Evolutionary conservation across 148 eudicot genomes (phyloP).

Genomic region (Cornus florida): DNA sequence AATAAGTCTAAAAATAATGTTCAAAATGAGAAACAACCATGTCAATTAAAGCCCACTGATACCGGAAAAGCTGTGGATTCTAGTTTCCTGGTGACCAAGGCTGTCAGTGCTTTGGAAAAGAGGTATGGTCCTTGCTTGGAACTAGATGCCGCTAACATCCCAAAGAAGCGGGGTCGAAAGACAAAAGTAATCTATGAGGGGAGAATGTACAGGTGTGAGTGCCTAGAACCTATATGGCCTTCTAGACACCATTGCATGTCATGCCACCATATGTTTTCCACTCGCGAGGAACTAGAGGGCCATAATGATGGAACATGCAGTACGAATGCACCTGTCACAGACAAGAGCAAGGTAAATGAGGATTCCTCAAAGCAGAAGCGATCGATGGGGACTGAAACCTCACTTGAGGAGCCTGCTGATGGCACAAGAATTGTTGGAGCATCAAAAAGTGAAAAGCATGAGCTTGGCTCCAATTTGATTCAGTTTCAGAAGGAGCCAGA

Average conservation of each 20-base stretch:
- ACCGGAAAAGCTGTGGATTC: slow-evolving; percentile 9
- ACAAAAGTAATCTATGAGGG: slow-evolving; percentile 16
- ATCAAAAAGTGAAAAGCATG: slow-evolving; percentile 20
- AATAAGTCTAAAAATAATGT: slow-evolving; percentile 15
- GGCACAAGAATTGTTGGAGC: slow-evolving; percentile 8
- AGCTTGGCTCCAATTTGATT: slow-evolving; percentile 3
- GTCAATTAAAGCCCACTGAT: slow-evolving; percentile 4
- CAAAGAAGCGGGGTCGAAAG: slow-evolving; percentile 18
- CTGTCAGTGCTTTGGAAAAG: slow-evolving; percentile 33
- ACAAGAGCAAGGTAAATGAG: slow-evolving; percentile 19
- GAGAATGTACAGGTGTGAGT: slow-evolving; percentile 38
- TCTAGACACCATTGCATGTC: slow-evolving; percentile 41
- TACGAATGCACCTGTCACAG: slow-evolving; percentile 4
- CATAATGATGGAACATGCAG: slow-evolving; percentile 37
- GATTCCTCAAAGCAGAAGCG: slow-evolving; percentile 28
- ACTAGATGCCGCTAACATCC: slow-evolving; percentile 8
- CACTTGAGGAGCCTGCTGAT: slow-evolving; percentile 15
- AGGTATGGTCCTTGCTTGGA: slow-evolving; percentile 32
- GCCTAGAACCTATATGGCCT: slow-evolving; percentile 50
- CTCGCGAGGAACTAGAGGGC: slow-evolving; percentile 25
- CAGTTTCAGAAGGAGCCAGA: slow-evolving; percentile 17
- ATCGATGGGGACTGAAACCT: slow-evolving; percentile 13
- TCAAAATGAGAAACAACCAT: slow-evolving; percentile 17
- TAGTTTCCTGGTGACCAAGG: slow-evolving; percentile 27
- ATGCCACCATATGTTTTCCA: slow-evolving; percentile 39